Evolutionary conservation across 768 basidiomycete genomes (phyloP).

Genomic region (Chalciporus piperatus): DNA sequence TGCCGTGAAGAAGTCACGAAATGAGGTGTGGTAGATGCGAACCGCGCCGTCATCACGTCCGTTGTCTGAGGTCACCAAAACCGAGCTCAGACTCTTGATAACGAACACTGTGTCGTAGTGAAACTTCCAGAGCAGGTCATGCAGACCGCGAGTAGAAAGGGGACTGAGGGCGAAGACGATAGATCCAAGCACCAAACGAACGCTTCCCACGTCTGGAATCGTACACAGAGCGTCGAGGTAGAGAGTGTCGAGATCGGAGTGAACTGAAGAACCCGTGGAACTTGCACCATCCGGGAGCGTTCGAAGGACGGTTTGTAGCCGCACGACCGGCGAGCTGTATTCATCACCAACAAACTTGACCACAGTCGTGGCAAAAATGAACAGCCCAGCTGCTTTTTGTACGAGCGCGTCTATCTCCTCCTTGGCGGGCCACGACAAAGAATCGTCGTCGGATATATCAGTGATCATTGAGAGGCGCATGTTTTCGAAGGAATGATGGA

Average conservation of each 20-base stretch:
- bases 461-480: slow-evolving; percentile 5
- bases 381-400: slow-evolving; percentile 22
- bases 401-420: slow-evolving; percentile 20
- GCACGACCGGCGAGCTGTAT: slow-evolving; percentile 8
- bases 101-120: slow-evolving; percentile 9
- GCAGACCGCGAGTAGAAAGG: slow-evolving; percentile 12
- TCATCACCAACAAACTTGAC: slow-evolving; percentile 21
- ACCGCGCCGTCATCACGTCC: slow-evolving; percentile 6
- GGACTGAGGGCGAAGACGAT: slow-evolving; percentile 15
- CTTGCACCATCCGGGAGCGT: slow-evolving; percentile 1
- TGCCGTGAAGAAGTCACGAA: slow-evolving; percentile 19
- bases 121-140: slow-evolving; percentile 6
- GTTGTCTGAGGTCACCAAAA: slow-evolving; percentile 10
- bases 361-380: slow-evolving; percentile 29
- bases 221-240: slow-evolving; percentile 14
- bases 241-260: slow-evolving; percentile 13
- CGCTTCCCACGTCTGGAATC: slow-evolving; percentile 10
- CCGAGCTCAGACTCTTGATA: slow-evolving; percentile 13
- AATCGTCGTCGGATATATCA: not conserved
- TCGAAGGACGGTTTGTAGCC: slow-evolving; percentile 11
- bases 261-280: slow-evolving; percentile 4
- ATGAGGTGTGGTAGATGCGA: slow-evolving; percentile 21
- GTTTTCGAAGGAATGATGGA: slow-evolving; percentile 17
- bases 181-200: slow-evolving; percentile 8
- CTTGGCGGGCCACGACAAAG: slow-evolving; percentile 20